phyloP scores from a whole-genome alignment of 2,329 filamentous ascomycete species.

The Fusarium devonianum region DNA sequence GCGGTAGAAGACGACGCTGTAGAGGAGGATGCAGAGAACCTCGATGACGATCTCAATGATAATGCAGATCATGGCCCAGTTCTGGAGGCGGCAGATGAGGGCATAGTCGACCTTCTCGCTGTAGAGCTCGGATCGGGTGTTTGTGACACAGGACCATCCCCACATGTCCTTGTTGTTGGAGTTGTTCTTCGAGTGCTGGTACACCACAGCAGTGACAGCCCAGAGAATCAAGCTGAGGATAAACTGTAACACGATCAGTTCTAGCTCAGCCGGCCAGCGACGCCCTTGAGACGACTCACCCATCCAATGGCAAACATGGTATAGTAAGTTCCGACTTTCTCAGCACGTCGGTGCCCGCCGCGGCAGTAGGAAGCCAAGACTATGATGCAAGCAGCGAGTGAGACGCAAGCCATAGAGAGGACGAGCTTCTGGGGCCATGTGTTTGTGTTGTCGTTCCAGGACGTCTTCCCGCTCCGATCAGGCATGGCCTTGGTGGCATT shows the following conservation, averaged over 20 bases:
- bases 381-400: constrained; percentile 77
- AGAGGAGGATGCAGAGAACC: constrained; percentile 88
- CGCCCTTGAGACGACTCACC: constrained; percentile 43
- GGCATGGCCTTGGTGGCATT: constrained; percentile 81
- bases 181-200: constrained; percentile 79
- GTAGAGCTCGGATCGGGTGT: constrained; percentile 80
- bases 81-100: constrained; percentile 89
- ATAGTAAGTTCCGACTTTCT: constrained; percentile 95
- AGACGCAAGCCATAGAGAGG: constrained; percentile 79
- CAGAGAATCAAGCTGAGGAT: constrained; percentile 92
- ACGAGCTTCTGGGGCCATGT: constrained; percentile 91
- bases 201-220: constrained; percentile 82
- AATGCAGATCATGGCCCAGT: constrained; percentile 95
- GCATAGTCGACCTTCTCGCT: constrained; percentile 83
- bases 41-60: constrained; percentile 97
- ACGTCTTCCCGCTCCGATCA: constrained; percentile 77
- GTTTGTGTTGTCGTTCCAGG: constrained; percentile 83
- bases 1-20: constrained; percentile 94
- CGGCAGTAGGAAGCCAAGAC: constrained; percentile 88
- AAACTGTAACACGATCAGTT: constrained; percentile 59
- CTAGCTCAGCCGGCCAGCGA: too few relatives aligned
- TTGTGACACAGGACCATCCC: constrained; percentile 97
- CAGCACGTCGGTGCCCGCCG: constrained; percentile 85
- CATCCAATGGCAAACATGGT: constrained; percentile 91
- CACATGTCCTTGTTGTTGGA: constrained; percentile 85